Evolutionary conservation across 805 yeast genomes (phyloP), one percentile per base, ranked within the genome.

Genomic region (Hanseniaspora jakobsenii): DNA sequence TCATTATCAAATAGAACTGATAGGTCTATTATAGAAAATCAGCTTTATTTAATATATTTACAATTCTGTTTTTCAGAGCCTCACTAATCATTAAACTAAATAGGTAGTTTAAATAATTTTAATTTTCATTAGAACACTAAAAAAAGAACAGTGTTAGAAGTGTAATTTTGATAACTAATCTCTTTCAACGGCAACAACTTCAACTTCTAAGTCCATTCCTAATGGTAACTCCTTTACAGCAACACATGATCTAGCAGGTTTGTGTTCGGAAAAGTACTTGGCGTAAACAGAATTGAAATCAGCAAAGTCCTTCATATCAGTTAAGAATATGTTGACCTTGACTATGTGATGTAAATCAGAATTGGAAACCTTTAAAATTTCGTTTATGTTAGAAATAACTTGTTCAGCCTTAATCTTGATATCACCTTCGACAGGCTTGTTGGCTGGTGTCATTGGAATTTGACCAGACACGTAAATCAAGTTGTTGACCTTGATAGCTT

Each of bases 171-270:
- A n/a, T n/a, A n/a, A 27, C 48, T 51, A 55, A 21, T 59, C 58
- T 46, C 70, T 69, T 64, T 80, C 94, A 47, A 81, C 68, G 49
- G 97, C 98, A 66, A 91, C 69, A 50, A 81, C 87, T 69, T 89
- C 98, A 66, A 91, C 74, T 70, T 91, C 98, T 53, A 69, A 70
- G 50, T 75, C 82, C 50, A 77, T 84, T 49, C 85, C 85, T 63
- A 91, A 74, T 49, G 98, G 98, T 55, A 91, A 77, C 51, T 75
- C 77, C 65, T 78, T 79, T 51, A 87, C 97, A 36, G 96, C 96
- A 55, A 91, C 94, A 71, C 96, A 91, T 2, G 96, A 83, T 74
- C 98, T 84, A 31, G 97, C 97, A 35, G 98, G 97, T 63, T 80
- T 81, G 67, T 80, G 89, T 37, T 65, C 68, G 57, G 61, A 71